Percentiles rank a stretch among this genome's conserved stretches.
These are phyloP conservation scores for Xylaria sp. DNA, from an alignment of 2,329 filamentous ascomycete genomes.

Conservation along the genomic window DNA sequence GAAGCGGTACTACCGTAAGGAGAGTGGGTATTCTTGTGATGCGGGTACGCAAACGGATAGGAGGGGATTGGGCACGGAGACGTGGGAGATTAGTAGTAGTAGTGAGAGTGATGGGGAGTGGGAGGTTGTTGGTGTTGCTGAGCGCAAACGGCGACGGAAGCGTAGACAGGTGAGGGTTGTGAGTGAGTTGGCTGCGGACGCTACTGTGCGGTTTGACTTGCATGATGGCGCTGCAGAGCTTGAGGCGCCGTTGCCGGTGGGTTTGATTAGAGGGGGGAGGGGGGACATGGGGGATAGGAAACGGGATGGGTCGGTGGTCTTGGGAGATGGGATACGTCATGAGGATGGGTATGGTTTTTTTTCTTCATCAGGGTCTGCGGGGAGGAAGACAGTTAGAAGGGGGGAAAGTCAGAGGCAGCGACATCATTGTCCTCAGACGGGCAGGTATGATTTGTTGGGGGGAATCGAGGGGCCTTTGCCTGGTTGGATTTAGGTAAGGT, in stretches of 20 bases:
- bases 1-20: not conserved
- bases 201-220: not conserved
- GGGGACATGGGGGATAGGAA: not conserved
- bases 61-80: not conserved
- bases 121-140: not conserved
- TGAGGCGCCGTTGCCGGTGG: not conserved
- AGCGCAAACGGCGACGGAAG: not conserved
- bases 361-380: too few relatives aligned
- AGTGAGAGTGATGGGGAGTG: constrained; percentile 7
- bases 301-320: too few relatives aligned
- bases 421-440: too few relatives aligned
- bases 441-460: not conserved
- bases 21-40: not conserved
- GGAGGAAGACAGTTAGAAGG: too few relatives aligned
- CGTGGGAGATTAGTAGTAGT: constrained; percentile 4
- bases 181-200: too few relatives aligned
- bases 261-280: not conserved
- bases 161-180: too few relatives aligned
- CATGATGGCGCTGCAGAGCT: not conserved
- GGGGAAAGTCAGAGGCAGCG: too few relatives aligned
- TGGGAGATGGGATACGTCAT: too few relatives aligned
- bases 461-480: constrained; percentile 2
- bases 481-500: constrained; percentile 18
- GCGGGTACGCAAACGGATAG: not conserved
- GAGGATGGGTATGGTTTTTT: too few relatives aligned